Evolutionary conservation across 176 grass and related monocot species (phyloP), one percentile per base, ranked within the genome.

Genomic region (Themeda triandra): DNA sequence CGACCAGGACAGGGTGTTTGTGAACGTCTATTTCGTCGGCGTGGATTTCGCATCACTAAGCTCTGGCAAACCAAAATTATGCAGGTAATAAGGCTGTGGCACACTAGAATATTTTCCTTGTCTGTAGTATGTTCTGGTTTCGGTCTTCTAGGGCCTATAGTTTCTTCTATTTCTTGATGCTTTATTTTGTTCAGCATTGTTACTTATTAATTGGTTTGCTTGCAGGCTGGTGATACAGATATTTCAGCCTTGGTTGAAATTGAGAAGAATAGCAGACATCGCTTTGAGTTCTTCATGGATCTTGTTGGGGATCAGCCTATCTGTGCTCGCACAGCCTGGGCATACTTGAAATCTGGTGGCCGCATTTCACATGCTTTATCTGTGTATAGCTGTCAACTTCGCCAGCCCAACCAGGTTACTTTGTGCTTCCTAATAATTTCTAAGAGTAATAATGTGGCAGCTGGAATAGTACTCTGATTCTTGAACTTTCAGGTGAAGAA

Each of bases 41-140:
- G 91, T 59, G 96, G 96, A 63, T 92, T 99, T 74, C 82, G 27
- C 28, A 96, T 99, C 71, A 99, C 87, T 80, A 95, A 96, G 83
- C 89, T 99, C 32, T 99, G 96, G 96, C 92, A 99, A 88, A 99
- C 93, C 78, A 99, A 99, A 91, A 91, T 99, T 85, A 94, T 99
- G 90, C 96, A 99, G 96, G 96, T 94, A 93, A 0, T 48, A 25
- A 75, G 67, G 29, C 79, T 49, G 37, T 49, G 6, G 46, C n/a
- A 3, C 14, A 79, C 12, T 18, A 17, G 30, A 84, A 24, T 56
- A 78, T 80, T 89, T 48, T 79, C 39, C 13, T n/a, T 49, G 11
- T 27, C 18, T 73, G 13, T 46, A 21, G 74, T 62, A 74, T 41
- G 13, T 82, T 18, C 28, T 75, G 45, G 46, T 84, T 79, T 73